Base-by-base conservation (phyloP, 148 eudicot species). In the Vaccinium corymbosum region DNA sequence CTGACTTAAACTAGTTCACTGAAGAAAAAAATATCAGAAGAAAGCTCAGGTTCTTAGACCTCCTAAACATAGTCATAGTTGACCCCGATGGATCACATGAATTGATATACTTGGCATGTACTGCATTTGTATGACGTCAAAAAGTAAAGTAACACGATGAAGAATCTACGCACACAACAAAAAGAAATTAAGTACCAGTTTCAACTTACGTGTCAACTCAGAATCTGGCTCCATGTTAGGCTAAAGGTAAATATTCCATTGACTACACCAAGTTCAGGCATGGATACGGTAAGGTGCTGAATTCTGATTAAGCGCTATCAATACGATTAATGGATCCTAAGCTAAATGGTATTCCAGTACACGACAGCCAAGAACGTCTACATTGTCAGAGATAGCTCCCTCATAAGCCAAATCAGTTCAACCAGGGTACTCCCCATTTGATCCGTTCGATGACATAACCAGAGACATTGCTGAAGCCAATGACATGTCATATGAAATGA, bases 391-490 rank as follows among this genome's bases (percentile, higher is more conserved):
- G 70, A 93, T 91, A 70, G 98, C 99, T 87, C 84, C 72, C 20
- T 62, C 50, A 84, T 97, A 94, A 73, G 99, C 92, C 85, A 88
- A 27, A 85, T 94, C 93, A 61, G 99, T 97, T 83, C 99, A 93
- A 62, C 91, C 92, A 73, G 98, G 99, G 85, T 84, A 94, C 86
- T 92, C 91, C 12, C 98, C 99, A 85, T 98, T 97, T 53, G 99
- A 95, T 81, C 99, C 98, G 82, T 88, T 83, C 35, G 90, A 84
- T 78, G 98, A 88, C 84, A 95, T 92, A 74, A 94, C 91, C 90
- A 91, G 86, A 51, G 95, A 89, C 13, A 59, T 87, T 74, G 82
- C 99, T 95, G 92, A 80, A 90, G 27, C 84, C 53, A 76, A 82
- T 78, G 12, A 71, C 59, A 86, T 55, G 71, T 46, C 29, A 80